phyloP scores from a whole-genome alignment of 345 rosid genomes.

The Stellera chamaejasme region DNA sequence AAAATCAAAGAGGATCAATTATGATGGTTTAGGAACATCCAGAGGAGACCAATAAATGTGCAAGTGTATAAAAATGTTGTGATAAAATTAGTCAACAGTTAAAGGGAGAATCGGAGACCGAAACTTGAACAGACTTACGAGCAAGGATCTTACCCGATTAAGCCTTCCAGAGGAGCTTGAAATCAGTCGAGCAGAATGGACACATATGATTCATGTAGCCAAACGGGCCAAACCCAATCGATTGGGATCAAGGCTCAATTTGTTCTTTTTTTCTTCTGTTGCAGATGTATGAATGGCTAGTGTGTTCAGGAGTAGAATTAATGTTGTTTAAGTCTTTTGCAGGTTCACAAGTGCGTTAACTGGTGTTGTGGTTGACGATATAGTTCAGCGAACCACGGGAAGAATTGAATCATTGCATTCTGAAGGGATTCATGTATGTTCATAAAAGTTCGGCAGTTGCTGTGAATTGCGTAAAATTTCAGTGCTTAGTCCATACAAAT shows the following conservation, averaged over 20 bases:
- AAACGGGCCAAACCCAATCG: too few species aligned
- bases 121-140: too few species aligned
- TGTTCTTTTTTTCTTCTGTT: conserved; percentile 1
- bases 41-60: too few species aligned
- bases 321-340: conserved; percentile 14
- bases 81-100: too few species aligned
- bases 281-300: background rate
- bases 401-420: conserved; percentile 92
- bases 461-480: background rate
- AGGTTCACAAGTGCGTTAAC: conserved; percentile 77
- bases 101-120: too few species aligned
- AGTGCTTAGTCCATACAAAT: background rate
- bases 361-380: conserved; percentile 56
- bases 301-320: background rate
- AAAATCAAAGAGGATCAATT: too few species aligned
- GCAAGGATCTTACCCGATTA: too few species aligned
- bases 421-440: conserved; percentile 91
- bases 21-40: too few species aligned
- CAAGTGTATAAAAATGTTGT: too few species aligned
- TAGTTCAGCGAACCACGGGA: conserved; percentile 74
- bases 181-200: too few species aligned
- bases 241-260: background rate
- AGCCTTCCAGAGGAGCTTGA: too few species aligned
- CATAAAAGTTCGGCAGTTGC: conserved; percentile 8
- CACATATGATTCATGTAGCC: too few species aligned